phyloP scores from a whole-genome alignment of 257 asterid species.

The Solanum chmielewskii region DNA sequence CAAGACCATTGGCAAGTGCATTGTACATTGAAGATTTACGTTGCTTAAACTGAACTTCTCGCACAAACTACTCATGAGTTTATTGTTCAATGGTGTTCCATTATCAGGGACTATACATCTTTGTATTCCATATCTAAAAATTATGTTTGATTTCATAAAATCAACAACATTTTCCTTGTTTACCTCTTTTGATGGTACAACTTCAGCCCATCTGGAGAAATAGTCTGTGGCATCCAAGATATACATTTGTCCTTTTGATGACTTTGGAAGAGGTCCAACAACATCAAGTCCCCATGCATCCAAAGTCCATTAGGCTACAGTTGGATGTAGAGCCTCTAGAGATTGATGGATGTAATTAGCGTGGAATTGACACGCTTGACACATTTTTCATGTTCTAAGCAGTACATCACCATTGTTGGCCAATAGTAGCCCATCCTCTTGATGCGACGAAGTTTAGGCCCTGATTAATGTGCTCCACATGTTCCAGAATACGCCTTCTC shows the following conservation, averaged over 20 bases:
- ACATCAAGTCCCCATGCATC: background rate
- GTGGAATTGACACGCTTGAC: background rate
- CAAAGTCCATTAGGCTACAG: background rate
- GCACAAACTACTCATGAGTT: background rate
- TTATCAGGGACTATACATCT: too few relatives aligned
- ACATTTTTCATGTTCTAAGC: background rate
- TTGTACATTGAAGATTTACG: background rate
- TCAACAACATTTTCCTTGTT: too few relatives aligned
- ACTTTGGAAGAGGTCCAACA: too few relatives aligned
- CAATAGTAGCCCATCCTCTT: background rate
- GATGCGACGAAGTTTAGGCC: background rate
- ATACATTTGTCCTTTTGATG: too few relatives aligned
- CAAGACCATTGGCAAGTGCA: background rate
- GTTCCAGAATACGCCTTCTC: background rate
- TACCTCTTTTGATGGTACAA: too few relatives aligned
- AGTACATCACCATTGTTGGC: background rate
- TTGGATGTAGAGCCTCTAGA: background rate
- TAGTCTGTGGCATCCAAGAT: too few relatives aligned
- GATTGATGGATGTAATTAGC: background rate
- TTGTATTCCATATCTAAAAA: too few relatives aligned
- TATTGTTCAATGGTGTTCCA: background rate
- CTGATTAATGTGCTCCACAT: background rate
- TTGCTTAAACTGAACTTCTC: too few relatives aligned
- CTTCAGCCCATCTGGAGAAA: too few relatives aligned
- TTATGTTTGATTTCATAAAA: too few relatives aligned